Evolutionary conservation across 2,329 filamentous ascomycete species (phyloP).

Genomic region (Fusarium pseudograminearum): DNA sequence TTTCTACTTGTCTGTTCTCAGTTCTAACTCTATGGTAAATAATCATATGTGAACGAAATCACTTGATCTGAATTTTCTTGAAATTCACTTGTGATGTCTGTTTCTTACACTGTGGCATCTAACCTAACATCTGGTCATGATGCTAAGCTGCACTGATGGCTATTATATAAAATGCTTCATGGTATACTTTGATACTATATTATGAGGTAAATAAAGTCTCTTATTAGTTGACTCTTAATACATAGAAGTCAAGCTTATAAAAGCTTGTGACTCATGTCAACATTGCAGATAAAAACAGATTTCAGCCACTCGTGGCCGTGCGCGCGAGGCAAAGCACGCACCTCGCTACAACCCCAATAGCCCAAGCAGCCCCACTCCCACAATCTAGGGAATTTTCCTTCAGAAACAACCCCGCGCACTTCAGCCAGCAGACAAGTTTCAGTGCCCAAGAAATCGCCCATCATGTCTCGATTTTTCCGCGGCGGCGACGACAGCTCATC

Average conservation of each 20-base stretch:
- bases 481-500: slow-evolving; percentile 91
- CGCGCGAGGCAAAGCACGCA: slow-evolving; percentile 6
- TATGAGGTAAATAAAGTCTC: neutral
- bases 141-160: neutral
- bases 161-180: neutral
- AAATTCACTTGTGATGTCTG: neutral
- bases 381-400: slow-evolving; percentile 55
- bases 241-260: neutral
- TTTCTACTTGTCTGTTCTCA: neutral
- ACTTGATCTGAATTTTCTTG: neutral
- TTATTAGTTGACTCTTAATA: neutral
- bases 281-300: neutral
- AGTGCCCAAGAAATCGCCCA: slow-evolving; percentile 56
- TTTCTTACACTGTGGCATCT: neutral
- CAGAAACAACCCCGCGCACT: slow-evolving; percentile 55
- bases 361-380: slow-evolving; percentile 52
- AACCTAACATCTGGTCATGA: neutral
- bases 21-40: neutral
- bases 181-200: too few relatives aligned
- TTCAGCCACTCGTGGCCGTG: slow-evolving; percentile 39
- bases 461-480: slow-evolving; percentile 97
- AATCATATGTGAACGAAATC: neutral
- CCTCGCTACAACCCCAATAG: slow-evolving; percentile 48
- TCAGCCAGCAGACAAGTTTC: slow-evolving; percentile 49
- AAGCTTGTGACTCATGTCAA: slow-evolving; percentile 25